Evolutionary conservation across 805 yeast species (phyloP), one percentile per base, ranked within the genome.

Genomic region (Lipomyces chichibuensis): DNA sequence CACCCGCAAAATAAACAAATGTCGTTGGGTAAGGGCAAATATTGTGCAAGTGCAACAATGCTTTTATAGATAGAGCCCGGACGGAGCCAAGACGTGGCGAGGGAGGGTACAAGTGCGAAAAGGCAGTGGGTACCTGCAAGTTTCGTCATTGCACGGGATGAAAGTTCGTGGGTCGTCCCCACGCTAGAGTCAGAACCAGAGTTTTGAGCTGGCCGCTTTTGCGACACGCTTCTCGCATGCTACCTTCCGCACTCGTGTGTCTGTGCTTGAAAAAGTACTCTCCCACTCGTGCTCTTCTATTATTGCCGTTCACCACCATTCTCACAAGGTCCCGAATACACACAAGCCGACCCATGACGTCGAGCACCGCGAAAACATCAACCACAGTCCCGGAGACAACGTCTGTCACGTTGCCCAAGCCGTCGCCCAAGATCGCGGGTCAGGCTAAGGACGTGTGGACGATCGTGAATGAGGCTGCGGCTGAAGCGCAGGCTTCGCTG

Each of bases 381-480:
- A 43, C 49, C 49, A n/a, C 49, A 7, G 23, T n/a, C 49, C 11
- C 39, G 57, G 14, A 57, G n/a, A 17, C 37, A 8, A 5, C 63
- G 5, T 13, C 58, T 11, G 56, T 52, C 65, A 17, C 61, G 59
- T 60, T 20, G 49, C 23, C 72, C 17, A 63, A 57, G 62, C 71
- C 73, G 35, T 65, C 70, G 32, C 63, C 71, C 32, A 70, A 67
- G 72, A 67, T 66, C 51, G 70, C 66, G 9, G 59, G 59, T 17
- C 73, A 65, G 62, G 63, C 73, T 25, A 68, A 70, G 62, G 99
- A 95, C 77, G 93, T 95, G 58, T 95, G 99, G 99, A 84, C 96
- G 1, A 80, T 95, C 71, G 91, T 96, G 78, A 95, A 95, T 76
- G 98, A 93, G 75, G 89, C 99, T 1, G 98, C 98, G 0, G 96